These are phyloP conservation scores for Scheffersomyces ergatensis DNA, from an alignment of 805 yeast genomes.

Conservation along the genomic window DNA sequence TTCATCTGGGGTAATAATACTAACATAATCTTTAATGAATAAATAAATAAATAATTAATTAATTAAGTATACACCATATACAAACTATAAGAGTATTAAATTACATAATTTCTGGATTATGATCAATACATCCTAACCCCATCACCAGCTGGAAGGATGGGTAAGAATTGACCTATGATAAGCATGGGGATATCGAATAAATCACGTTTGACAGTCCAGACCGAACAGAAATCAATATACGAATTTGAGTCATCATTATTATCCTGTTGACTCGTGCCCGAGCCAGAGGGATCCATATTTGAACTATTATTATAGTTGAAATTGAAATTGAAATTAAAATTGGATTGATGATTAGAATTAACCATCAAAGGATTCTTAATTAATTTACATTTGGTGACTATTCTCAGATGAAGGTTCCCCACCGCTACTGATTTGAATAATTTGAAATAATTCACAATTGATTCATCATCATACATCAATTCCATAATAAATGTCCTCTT, in stretches of 20 bases:
- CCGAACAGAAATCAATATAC: conserved; percentile 64
- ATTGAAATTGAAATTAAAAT: not conserved
- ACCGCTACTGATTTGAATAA: conserved; percentile 71
- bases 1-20: too few relatives aligned
- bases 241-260: conserved; percentile 11
- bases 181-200: conserved; percentile 82
- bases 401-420: conserved; percentile 56
- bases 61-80: not conserved
- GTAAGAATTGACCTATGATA: conserved; percentile 77
- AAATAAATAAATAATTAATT: too few relatives aligned
- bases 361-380: conserved; percentile 31
- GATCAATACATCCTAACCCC: conserved; percentile 29
- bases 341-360: conserved; percentile 6
- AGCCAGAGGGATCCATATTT: not conserved
- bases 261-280: conserved; percentile 3
- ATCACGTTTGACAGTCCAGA: conserved; percentile 84
- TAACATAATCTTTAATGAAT: too few relatives aligned
- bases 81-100: not conserved
- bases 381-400: conserved; percentile 50
- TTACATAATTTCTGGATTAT: not conserved
- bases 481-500: conserved; percentile 71
- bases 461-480: conserved; percentile 71
- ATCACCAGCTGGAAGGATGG: conserved; percentile 47
- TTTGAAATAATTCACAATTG: conserved; percentile 69
- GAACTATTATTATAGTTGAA: conserved; percentile 19